phyloP scores from a whole-genome alignment of 768 basidiomycete genomes.

The Rhizopogon roseolus region DNA sequence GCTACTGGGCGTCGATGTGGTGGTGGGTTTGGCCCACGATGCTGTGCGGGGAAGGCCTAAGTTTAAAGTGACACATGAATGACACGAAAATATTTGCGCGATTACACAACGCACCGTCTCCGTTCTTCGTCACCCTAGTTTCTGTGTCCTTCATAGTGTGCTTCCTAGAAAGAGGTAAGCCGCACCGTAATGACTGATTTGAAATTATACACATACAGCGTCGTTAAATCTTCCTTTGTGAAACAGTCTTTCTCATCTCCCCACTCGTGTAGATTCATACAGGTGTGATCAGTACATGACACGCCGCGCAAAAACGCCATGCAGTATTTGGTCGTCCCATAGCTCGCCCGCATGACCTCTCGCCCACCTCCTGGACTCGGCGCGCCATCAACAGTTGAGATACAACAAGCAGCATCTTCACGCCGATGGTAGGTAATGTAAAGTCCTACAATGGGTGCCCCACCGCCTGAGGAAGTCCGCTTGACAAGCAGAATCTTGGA shows the following conservation, averaged over 20 bases:
- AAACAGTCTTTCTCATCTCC: conserved; percentile 98
- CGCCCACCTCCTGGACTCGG: conserved; percentile 86
- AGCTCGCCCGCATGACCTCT: conserved; percentile 87
- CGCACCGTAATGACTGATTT: background rate
- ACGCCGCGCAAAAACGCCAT: conserved; percentile 88
- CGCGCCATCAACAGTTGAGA: conserved; percentile 88
- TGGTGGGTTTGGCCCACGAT: conserved; percentile 53
- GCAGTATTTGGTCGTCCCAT: conserved; percentile 97
- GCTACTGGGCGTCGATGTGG: conserved; percentile 12
- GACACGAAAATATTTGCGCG: conserved; percentile 14
- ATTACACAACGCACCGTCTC: conserved; percentile 39
- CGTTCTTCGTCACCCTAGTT: conserved; percentile 55
- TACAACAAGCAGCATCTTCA: conserved; percentile 92
- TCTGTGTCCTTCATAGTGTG: conserved; percentile 91
- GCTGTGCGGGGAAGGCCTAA: conserved; percentile 62
- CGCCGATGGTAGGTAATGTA: conserved; percentile 95
- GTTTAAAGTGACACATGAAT: background rate
- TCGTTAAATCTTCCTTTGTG: conserved; percentile 93
- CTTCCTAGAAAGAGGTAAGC: conserved; percentile 48
- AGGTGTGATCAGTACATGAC: conserved; percentile 81
- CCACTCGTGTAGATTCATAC: conserved; percentile 97
- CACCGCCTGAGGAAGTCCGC: conserved; percentile 70
- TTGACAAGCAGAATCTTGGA: conserved; percentile 92
- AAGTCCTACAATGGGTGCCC: conserved; percentile 78
- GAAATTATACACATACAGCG: conserved; percentile 53